Evolutionary conservation across 192 early-diverging fungal species (phyloP).

Genomic region (Entophlyctis luteolus): DNA sequence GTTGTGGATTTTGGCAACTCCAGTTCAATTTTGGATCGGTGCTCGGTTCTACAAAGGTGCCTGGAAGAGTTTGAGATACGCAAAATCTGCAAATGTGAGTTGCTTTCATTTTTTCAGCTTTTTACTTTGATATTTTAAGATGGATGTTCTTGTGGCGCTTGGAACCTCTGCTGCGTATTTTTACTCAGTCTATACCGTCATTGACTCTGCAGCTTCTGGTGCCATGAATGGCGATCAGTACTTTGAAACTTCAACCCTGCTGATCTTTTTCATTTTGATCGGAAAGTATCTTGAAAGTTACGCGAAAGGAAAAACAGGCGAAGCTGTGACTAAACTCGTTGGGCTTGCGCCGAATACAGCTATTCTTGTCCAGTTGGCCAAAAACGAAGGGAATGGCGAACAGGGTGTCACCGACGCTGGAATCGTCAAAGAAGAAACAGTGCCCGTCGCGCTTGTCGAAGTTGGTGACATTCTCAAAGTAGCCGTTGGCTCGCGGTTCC

Average conservation of each 20-base stretch:
- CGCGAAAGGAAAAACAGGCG: constrained; percentile 73
- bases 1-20: constrained; percentile 59
- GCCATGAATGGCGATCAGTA: constrained; percentile 45
- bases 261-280: constrained; percentile 77
- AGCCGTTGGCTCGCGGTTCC: constrained; percentile 61
- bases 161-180: constrained; percentile 72
- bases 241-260: constrained; percentile 73
- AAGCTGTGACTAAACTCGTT: constrained; percentile 72
- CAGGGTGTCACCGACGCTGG: background rate
- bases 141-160: constrained; percentile 75
- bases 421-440: constrained; percentile 40
- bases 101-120: background rate
- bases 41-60: constrained; percentile 65
- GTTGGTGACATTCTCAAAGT: constrained; percentile 76
- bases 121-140: constrained; percentile 27
- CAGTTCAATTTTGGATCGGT: constrained; percentile 72
- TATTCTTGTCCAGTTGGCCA: constrained; percentile 49
- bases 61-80: constrained; percentile 56
- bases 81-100: constrained; percentile 58
- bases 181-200: constrained; percentile 55
- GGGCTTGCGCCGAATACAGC: constrained; percentile 72
- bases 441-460: constrained; percentile 53
- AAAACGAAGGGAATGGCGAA: background rate
- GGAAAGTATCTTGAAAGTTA: constrained; percentile 77
- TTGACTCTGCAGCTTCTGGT: constrained; percentile 25